These are phyloP conservation scores for Talaromyces sp. DNA, from an alignment of 2,329 filamentous ascomycete genomes.

Conservation along the genomic window DNA sequence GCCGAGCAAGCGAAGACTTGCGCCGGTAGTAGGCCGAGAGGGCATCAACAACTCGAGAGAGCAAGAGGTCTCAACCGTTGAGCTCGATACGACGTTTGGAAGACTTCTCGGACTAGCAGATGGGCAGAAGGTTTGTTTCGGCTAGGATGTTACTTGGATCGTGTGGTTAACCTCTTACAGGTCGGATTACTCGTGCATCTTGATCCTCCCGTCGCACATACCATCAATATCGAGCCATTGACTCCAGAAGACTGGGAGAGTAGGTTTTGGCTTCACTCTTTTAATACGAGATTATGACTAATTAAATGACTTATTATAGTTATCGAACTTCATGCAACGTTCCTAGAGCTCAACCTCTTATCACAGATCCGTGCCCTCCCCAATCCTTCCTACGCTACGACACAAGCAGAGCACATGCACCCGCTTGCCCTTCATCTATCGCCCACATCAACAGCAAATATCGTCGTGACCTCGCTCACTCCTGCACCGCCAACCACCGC, in stretches of 20 bases:
- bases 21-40: conserved; percentile 73
- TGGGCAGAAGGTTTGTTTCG: conserved; percentile 70
- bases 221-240: conserved; percentile 93
- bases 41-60: conserved; percentile 70
- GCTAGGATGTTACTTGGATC: not conserved
- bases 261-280: conserved; percentile 36
- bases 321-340: conserved; percentile 94
- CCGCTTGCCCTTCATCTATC: conserved; percentile 90
- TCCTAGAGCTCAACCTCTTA: conserved; percentile 89
- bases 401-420: conserved; percentile 63
- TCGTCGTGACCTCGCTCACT: conserved; percentile 80
- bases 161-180: conserved; percentile 45
- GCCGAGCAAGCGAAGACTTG: conserved; percentile 83
- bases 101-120: conserved; percentile 75
- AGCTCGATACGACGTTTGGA: conserved; percentile 85
- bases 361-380: conserved; percentile 91
- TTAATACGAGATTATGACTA: not conserved
- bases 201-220: conserved; percentile 88
- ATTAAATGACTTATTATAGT: conserved; percentile 49
- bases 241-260: conserved; percentile 97
- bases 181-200: conserved; percentile 72
- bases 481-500: conserved; percentile 69
- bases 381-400: conserved; percentile 70
- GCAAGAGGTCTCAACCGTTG: conserved; percentile 75
- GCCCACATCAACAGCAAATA: conserved; percentile 91